Evolutionary conservation across 306 rosid genomes (phyloP).

Genomic region (Corylus avellana): DNA sequence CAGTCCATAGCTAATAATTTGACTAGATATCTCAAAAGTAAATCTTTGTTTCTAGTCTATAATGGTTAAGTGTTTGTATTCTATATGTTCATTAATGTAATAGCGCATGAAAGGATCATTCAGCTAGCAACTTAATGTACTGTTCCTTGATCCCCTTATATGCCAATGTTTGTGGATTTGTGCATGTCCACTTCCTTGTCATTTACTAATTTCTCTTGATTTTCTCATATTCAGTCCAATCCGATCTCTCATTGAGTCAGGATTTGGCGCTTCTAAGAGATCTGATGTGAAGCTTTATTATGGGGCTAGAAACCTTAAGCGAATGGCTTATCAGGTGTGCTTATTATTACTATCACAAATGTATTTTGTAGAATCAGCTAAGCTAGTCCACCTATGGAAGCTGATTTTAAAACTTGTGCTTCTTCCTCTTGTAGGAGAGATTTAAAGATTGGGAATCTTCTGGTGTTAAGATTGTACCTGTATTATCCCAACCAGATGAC

Average conservation of each 20-base stretch:
- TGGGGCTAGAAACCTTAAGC: conserved; percentile 85
- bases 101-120: background rate
- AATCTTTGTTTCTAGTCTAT: background rate
- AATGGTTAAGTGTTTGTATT: background rate
- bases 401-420: conserved; percentile 22
- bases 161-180: background rate
- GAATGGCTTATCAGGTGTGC: conserved; percentile 97
- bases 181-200: background rate
- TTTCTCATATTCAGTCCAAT: conserved; percentile 65
- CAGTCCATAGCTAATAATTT: background rate
- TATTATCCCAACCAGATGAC: conserved; percentile 79
- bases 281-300: conserved; percentile 82
- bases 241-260: conserved; percentile 84
- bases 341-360: background rate
- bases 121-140: background rate
- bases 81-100: background rate
- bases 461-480: conserved; percentile 87
- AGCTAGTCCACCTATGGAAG: conserved; percentile 10
- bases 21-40: background rate
- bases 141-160: conserved; percentile 9
- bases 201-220: conserved; percentile 11
- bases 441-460: conserved; percentile 92
- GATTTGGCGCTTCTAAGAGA: conserved; percentile 65
- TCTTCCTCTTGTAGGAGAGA: conserved; percentile 61
- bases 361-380: conserved; percentile 5